These are phyloP conservation scores for Gaeumannomyces tritici DNA, from an alignment of 2,329 filamentous ascomycete genomes.

Conservation along the genomic window DNA sequence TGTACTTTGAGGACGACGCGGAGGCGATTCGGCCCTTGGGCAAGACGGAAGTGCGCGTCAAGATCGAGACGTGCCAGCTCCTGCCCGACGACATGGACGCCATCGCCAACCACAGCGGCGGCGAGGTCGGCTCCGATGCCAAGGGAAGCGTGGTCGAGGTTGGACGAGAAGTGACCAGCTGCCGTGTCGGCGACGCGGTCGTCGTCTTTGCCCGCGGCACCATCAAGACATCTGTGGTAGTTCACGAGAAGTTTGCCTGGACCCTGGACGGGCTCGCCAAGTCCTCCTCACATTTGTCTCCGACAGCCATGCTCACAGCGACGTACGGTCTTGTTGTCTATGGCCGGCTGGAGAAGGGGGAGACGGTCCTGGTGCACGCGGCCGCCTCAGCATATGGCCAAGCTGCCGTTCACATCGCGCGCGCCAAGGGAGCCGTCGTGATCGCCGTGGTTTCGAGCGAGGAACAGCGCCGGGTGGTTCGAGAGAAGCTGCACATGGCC, in stretches of 20 bases:
- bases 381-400: constrained; percentile 32
- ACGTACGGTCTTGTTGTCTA: constrained; percentile 28
- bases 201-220: constrained; percentile 26
- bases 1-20: constrained; percentile 11
- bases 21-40: constrained; percentile 10
- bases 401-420: constrained; percentile 30
- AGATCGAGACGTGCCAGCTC: constrained; percentile 24
- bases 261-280: constrained; percentile 11
- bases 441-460: constrained; percentile 22
- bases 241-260: constrained; percentile 25
- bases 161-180: constrained; percentile 20
- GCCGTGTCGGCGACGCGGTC: constrained; percentile 30
- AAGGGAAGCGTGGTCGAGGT: constrained; percentile 24
- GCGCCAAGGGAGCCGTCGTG: constrained; percentile 26
- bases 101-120: constrained; percentile 4
- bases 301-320: constrained; percentile 29
- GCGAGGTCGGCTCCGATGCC: constrained; percentile 24
- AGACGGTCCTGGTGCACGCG: constrained; percentile 31
- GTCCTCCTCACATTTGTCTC: constrained; percentile 17
- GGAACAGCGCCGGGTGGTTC: constrained; percentile 27
- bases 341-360: constrained; percentile 15
- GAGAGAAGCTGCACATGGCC: constrained; percentile 6
- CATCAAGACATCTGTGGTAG: constrained; percentile 21
- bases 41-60: constrained; percentile 28
- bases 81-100: constrained; percentile 25